phyloP scores from a whole-genome alignment of 495 filamentous ascomycete genomes.

The Aspergillus carlsbadensis region DNA sequence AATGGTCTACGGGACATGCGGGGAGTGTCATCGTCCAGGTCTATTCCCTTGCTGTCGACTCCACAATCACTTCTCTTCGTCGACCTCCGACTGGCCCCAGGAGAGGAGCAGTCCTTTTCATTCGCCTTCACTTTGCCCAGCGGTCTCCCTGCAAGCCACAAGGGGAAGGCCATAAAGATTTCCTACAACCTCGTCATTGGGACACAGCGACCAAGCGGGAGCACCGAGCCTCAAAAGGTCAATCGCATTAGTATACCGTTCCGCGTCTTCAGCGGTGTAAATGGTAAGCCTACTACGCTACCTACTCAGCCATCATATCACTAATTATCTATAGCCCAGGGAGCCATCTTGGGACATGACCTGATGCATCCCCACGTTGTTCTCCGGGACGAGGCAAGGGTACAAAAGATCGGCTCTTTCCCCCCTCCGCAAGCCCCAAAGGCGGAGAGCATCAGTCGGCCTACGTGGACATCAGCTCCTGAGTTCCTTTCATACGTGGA shows the following conservation, averaged over 20 bases:
- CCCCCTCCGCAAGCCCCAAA: constrained; percentile 23
- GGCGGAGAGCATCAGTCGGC: constrained; percentile 39
- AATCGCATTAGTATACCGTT: constrained; percentile 93
- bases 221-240: constrained; percentile 74
- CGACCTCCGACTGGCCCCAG: constrained; percentile 80
- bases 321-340: constrained; percentile 44
- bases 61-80: constrained; percentile 98
- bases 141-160: constrained; percentile 85
- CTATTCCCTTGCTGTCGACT: constrained; percentile 85
- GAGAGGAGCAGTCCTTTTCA: constrained; percentile 82
- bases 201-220: constrained; percentile 78
- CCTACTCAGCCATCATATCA: not conserved
- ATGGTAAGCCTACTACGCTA: constrained; percentile 47
- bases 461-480: constrained; percentile 38
- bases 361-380: constrained; percentile 92
- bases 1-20: constrained; percentile 95
- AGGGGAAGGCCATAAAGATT: constrained; percentile 92
- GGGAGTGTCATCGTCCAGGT: constrained; percentile 72
- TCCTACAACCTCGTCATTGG: constrained; percentile 89
- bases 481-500: constrained; percentile 80
- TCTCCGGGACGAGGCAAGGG: constrained; percentile 76
- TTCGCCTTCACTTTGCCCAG: constrained; percentile 84
- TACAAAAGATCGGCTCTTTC: constrained; percentile 31
- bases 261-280: constrained; percentile 88
- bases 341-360: constrained; percentile 76